Base-by-base conservation (phyloP, 441 rosid species). In the Brassica hybrid region DNA sequence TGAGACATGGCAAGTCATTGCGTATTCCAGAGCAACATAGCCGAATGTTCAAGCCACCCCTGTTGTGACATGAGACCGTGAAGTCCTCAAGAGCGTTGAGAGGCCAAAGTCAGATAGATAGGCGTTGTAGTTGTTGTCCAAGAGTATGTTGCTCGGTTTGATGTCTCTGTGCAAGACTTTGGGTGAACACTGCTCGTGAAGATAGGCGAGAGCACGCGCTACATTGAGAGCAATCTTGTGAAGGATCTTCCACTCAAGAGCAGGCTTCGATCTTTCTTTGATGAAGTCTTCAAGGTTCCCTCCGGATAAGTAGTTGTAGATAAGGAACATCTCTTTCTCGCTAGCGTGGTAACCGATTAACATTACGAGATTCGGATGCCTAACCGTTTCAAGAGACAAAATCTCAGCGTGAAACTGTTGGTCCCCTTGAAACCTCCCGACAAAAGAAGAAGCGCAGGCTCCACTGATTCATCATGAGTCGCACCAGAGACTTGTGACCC, bases 31-130 rank as follows among this genome's bases (percentile, higher is more conserved):
- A 11, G 98, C 98, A 23, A 95, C 98, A 52, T 95, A 93, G 0
- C 98, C 99, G 9, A 92, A 93, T 6, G 99, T 95, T 18, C 98
- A 93, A n/a, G 96, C 96, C 13, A 93, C 98, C 0, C 95, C 97
- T 1, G 95, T 94, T 1, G 96, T 94, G 21, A 95, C 98, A 79
- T 94, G 98, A 57, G 98, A 90, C 80, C 91, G 91, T 0, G 97
- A 94, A 61, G 91, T 87, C 63, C 96, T 94, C 56, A 94, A 79
- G 67, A 94, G 96, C 59, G 91, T 88, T 0, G 98, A 94, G 63
- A 92, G 81, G 13, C 97, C 97, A 30, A 94, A 94, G 76, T 94
- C 97, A 0, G 98, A 92, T 23, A 92, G 79, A 65, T 92, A 91
- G 0, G 97, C 97, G 73, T 88, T 92, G 81, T 82, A 76, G 61